A percentile compares a stretch with the other conserved stretches of the same genome.
phyloP scores from a whole-genome alignment of 352 stramenopile species.

The Phytopythium oedochilum region DNA sequence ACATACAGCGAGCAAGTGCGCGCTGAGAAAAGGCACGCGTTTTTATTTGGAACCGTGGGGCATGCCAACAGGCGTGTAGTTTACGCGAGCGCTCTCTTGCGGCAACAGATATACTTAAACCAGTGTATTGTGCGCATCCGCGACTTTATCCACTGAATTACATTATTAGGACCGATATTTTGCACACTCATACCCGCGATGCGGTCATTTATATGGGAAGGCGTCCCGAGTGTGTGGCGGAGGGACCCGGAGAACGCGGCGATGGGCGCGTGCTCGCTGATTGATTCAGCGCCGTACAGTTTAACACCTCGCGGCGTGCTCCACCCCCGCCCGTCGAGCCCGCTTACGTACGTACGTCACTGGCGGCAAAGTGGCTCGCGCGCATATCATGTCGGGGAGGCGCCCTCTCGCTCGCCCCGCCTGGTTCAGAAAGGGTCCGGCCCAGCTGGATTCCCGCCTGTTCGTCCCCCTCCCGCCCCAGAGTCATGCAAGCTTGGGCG shows the following conservation, averaged over 20 bases:
- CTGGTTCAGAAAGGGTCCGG: background rate
- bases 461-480: background rate
- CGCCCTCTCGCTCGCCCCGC: background rate
- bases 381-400: background rate
- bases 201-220: too few species aligned
- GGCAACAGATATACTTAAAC: too few species aligned
- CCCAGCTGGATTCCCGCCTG: background rate
- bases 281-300: background rate
- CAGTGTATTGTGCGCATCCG: too few species aligned
- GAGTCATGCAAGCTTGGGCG: too few species aligned
- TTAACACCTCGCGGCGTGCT: too few species aligned
- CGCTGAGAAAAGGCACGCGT: slow-evolving; percentile 1
- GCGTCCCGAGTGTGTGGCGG: background rate
- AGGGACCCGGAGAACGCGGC: background rate
- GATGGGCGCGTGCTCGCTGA: background rate
- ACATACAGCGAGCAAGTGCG: background rate
- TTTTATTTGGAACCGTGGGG: too few species aligned
- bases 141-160: too few species aligned
- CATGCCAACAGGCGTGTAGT: too few species aligned
- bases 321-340: too few species aligned
- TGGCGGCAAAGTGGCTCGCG: background rate
- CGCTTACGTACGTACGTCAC: slow-evolving; percentile 5
- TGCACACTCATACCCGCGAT: too few species aligned
- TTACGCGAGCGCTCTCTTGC: too few species aligned
- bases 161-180: too few species aligned